These are phyloP conservation scores for Plantago major DNA, from an alignment of 257 asterid species.

Conservation along the genomic window DNA sequence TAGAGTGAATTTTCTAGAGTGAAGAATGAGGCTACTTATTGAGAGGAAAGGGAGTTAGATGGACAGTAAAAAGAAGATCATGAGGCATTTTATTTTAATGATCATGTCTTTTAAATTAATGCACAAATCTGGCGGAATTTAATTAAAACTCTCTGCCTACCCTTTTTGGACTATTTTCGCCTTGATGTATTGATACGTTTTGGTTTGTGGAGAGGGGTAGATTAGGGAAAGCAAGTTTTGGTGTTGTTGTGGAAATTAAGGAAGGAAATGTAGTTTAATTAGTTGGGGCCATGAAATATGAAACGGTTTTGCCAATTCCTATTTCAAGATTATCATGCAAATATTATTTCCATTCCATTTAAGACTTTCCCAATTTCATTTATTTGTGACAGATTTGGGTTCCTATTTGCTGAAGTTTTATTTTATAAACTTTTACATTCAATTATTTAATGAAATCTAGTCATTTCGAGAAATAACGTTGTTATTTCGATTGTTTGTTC, in stretches of 20 bases:
- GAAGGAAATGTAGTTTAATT: slow-evolving; percentile 3
- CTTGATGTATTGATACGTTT: not conserved
- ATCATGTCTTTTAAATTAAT: slow-evolving; percentile 18
- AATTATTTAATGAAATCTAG: too few relatives aligned
- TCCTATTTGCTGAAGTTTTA: too few relatives aligned
- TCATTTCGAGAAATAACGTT: too few relatives aligned
- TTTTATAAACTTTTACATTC: too few relatives aligned
- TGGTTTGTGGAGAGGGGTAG: slow-evolving; percentile 9
- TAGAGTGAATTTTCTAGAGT: not conserved
- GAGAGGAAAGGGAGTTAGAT: slow-evolving; percentile 33
- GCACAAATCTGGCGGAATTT: slow-evolving; percentile 34
- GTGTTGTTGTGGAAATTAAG: slow-evolving; percentile 5
- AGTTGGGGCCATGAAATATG: slow-evolving; percentile 26
- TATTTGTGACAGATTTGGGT: too few relatives aligned
- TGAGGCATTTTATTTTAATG: slow-evolving; percentile 2
- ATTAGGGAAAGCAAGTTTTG: not conserved
- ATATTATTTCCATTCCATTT: too few relatives aligned
- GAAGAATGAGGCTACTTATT: slow-evolving; percentile 41
- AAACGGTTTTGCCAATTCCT: slow-evolving; percentile 43
- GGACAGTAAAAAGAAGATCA: slow-evolving; percentile 24
- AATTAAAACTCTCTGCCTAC: not conserved
- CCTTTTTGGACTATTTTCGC: slow-evolving; percentile 1
- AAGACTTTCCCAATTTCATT: too few relatives aligned
- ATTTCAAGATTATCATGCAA: not conserved
- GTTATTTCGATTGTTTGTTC: too few relatives aligned